phyloP scores from a whole-genome alignment of 1,284 basidiomycete species.

The Heterobasidion parviporum region DNA sequence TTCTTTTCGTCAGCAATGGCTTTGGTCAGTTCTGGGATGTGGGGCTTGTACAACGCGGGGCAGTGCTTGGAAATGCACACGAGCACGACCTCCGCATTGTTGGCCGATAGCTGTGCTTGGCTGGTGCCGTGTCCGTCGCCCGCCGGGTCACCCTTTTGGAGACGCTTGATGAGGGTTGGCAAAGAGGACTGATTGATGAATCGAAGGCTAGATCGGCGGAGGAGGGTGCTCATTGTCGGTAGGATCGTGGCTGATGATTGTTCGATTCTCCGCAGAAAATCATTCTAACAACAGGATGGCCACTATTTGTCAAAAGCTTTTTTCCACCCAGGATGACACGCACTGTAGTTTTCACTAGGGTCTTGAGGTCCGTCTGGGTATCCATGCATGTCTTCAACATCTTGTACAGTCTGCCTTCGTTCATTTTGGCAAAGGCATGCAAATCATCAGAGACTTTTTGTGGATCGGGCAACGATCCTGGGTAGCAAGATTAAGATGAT shows the following conservation, averaged over 20 bases:
- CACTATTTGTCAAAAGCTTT: too few species aligned
- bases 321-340: conserved; percentile 14
- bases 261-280: conserved; percentile 72
- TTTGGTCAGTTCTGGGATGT: conserved; percentile 70
- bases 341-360: conserved; percentile 72
- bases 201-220: conserved; percentile 67
- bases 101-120: conserved; percentile 28
- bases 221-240: conserved; percentile 65
- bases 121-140: conserved; percentile 23
- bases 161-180: conserved; percentile 65
- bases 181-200: conserved; percentile 84
- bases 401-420: conserved; percentile 83
- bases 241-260: conserved; percentile 55
- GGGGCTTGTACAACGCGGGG: conserved; percentile 66
- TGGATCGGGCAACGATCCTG: conserved; percentile 59
- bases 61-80: conserved; percentile 71
- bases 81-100: conserved; percentile 43
- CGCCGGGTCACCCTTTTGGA: conserved; percentile 37
- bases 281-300: conserved; percentile 38
- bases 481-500: conserved; percentile 1
- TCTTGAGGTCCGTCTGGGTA: conserved; percentile 75
- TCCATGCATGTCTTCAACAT: conserved; percentile 79
- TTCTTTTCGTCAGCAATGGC: conserved; percentile 63
- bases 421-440: conserved; percentile 76
- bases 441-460: conserved; percentile 76